Evolutionary conservation across 2,329 filamentous ascomycete species (phyloP), one percentile per base, ranked within the genome.

Genomic region (Magnaporthiopsis rhizophila): DNA sequence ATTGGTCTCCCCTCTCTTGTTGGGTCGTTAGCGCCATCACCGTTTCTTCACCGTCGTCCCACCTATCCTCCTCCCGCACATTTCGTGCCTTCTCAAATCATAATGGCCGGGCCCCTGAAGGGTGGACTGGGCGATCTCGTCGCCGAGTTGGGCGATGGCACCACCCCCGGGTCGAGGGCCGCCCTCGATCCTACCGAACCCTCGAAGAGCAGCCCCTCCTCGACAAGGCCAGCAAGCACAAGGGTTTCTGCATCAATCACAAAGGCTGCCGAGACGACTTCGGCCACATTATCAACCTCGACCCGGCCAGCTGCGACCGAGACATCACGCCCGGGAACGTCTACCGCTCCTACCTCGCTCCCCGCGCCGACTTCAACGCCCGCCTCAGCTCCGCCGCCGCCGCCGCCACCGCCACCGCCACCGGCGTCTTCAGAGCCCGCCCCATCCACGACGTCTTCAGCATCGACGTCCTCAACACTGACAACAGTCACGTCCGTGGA

Each of bases 81-180:
- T 18, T 28, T 58, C 26, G 13, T 38, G 30, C 30, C 30, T 30
- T 45, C 30, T 1, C n/a, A 13, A 32, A n/a, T 26, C 21, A 63
- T 30, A 58, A 63, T 63, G 62, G 62, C 62, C 57, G 62, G 62
- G 12, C 62, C 45, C 24, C 57, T 63, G 53, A 63, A 58, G 18
- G 62, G 56, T 36, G 62, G 56, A n/a, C 30, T 58, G 53, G 11
- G 34, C 28, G 60, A 36, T 15, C 12, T 21, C 60, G 59, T 45
- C 59, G 61, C 24, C 30, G 61, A 58, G 28, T 5, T 58, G 4
- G 24, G n/a, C 53, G 62, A 56, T 21, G 53, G 58, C n/a, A 45
- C 62, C 26, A 32, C 15, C 13, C 26, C 57, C 8, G 9, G 30
- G 57, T 26, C 18, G 24, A 32, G 26, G 45, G 53, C 56, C 32